Evolutionary conservation across 2,329 filamentous ascomycete species (phyloP).

Genomic region (Zymoseptoria passerinii): DNA sequence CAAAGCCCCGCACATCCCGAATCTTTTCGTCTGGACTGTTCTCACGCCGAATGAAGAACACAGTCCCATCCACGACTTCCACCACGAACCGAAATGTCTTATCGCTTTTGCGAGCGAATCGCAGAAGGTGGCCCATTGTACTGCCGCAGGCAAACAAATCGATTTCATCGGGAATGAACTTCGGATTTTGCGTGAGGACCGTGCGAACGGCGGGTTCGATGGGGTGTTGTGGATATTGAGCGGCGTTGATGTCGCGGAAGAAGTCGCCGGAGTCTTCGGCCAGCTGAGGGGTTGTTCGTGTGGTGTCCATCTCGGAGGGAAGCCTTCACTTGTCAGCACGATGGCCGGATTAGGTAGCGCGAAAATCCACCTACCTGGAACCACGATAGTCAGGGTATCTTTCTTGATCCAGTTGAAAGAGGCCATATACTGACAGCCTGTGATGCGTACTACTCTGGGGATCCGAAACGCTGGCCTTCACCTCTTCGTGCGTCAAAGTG

Average conservation of each 20-base stretch:
- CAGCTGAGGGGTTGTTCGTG: constrained; percentile 29
- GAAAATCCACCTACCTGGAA: constrained; percentile 35
- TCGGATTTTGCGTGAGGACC: constrained; percentile 33
- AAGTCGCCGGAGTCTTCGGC: constrained; percentile 42
- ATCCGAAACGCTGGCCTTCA: background rate
- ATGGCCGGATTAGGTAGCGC: background rate
- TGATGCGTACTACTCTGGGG: constrained; percentile 1
- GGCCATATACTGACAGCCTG: constrained; percentile 32
- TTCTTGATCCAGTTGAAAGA: constrained; percentile 47
- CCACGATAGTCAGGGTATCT: constrained; percentile 33
- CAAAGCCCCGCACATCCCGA: constrained; percentile 49
- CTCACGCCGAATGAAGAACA: constrained; percentile 57
- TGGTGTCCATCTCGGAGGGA: constrained; percentile 46
- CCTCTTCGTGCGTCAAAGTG: background rate
- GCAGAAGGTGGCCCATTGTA: constrained; percentile 53
- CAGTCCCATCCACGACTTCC: constrained; percentile 47
- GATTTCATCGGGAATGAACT: constrained; percentile 31
- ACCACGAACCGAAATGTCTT: constrained; percentile 51
- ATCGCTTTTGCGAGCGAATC: constrained; percentile 43
- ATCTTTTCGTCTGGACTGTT: constrained; percentile 52
- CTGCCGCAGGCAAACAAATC: constrained; percentile 55
- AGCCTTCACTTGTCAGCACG: constrained; percentile 31
- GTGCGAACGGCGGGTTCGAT: constrained; percentile 44
- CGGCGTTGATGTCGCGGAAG: constrained; percentile 49
- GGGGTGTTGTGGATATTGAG: constrained; percentile 42